Conservation (phyloP, 164 flowering plant species). For the Amborella trichopoda region DNA sequence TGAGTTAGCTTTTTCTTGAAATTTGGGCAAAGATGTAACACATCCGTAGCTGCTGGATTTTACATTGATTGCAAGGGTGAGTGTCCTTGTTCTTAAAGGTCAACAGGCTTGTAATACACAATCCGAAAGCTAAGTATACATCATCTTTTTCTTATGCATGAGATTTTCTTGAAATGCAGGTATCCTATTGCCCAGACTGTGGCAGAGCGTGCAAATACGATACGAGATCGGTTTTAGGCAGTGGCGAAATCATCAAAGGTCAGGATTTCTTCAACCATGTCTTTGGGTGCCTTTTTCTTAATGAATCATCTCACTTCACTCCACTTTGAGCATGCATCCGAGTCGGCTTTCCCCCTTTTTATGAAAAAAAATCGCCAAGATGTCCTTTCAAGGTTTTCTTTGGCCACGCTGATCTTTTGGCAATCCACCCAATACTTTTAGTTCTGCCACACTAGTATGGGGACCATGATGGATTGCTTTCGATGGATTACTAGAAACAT, state of each 20-base stretch:
- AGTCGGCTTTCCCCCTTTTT: too few relatives aligned
- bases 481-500: too few relatives aligned
- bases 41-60: background rate
- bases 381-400: too few relatives aligned
- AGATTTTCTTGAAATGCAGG: conserved; percentile 29
- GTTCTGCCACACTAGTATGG: too few relatives aligned
- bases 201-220: conserved; percentile 88
- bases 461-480: too few relatives aligned
- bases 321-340: conserved; percentile 33
- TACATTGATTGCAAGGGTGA: background rate
- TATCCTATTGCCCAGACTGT: conserved; percentile 96
- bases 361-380: too few relatives aligned
- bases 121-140: background rate
- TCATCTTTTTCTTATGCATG: background rate
- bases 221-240: conserved; percentile 29
- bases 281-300: conserved; percentile 85
- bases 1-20: background rate
- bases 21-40: background rate
- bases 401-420: too few relatives aligned
- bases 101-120: background rate
- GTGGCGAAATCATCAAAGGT: conserved; percentile 37
- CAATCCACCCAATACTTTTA: too few relatives aligned
- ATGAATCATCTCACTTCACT: conserved; percentile 57
- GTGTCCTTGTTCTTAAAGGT: background rate
- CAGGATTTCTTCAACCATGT: conserved; percentile 68